Base-by-base conservation (phyloP, 805 yeast species). In the Komagataella pseudopastoris region DNA sequence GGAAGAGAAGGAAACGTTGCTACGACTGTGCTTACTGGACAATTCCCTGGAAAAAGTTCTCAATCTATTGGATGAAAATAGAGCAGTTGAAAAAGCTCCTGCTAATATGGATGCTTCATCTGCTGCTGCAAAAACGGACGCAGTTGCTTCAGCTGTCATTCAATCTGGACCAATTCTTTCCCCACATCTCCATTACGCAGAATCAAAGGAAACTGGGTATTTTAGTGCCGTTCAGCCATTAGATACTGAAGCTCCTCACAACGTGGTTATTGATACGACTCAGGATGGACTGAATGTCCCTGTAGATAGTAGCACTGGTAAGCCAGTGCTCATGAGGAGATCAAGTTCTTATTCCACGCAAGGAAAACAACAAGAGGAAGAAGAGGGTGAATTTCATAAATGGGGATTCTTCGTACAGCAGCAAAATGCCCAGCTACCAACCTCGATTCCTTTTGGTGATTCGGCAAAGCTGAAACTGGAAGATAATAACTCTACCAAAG, bases 331-430 rank as follows among this genome's bases (percentile, higher is more conserved):
- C 55, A 75, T 81, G 65, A 72, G 83, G 56, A 78, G 82, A 4
- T 68, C 77, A 4, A 81, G 88, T 0, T 84, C 78, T 55, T 81
- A 85, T 1, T 75, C 86, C 7, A 58, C 76, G 8, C 80, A 85
- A 59, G 88, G 89, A 14, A 83, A 79, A 63, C 78, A 77, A 56
- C 88, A 85, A 64, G 96, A 88, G 62, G 82, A 81, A 54, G 97
- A 89, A 63, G 97, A 89, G 70, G 97, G 96, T 59, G 95, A 86
- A 60, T 75, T 88, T 56, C 96, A 87, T 64, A 81, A 85, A 67
- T 81, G 88, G 81, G 95, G 95, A 17, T 79, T 81, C 60, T 86
- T 80, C 59, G 81, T 88, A 56, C 85, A 82, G 61, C 87, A 80
- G 60, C 78, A 83, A 54, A 61, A 63, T 50, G 59, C 63, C 23